A percentile compares a stretch with the other conserved stretches of the same genome.
Evolutionary conservation across 169 alveolate genomes (phyloP).

Genomic region (Miamiensis avidus): DNA sequence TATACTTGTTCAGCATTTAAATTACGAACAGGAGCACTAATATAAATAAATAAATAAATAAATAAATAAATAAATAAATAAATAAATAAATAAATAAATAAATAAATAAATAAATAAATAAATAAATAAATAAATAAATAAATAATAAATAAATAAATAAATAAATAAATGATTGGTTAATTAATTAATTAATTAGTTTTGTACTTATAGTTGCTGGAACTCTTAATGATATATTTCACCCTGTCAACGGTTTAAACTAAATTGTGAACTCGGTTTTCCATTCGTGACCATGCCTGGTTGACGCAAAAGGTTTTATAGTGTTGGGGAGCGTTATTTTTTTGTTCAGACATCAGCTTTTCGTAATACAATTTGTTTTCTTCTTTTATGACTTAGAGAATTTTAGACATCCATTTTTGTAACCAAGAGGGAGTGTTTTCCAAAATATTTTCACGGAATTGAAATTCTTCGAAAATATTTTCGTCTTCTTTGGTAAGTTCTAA

Average conservation of each 20-base stretch:
- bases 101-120: too few species aligned
- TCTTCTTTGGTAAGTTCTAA: neutral
- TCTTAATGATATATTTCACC: constrained; percentile 60
- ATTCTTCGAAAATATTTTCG: constrained; percentile 8
- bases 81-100: too few species aligned
- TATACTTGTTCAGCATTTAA: neutral
- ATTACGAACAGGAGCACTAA: neutral
- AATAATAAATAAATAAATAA: too few species aligned
- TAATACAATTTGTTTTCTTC: constrained; percentile 1
- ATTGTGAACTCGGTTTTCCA: constrained; percentile 59
- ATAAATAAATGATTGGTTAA: too few species aligned
- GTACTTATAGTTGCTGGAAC: neutral
- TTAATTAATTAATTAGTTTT: too few species aligned
- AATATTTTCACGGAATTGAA: constrained; percentile 5
- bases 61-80: too few species aligned
- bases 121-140: too few species aligned
- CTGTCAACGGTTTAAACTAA: constrained; percentile 81
- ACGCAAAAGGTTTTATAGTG: constrained; percentile 5
- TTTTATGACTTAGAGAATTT: constrained; percentile 23
- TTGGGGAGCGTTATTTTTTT: constrained; percentile 17
- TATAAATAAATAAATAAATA: too few species aligned
- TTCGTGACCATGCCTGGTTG: neutral
- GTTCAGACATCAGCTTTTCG: neutral
- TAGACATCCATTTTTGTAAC: constrained; percentile 21
- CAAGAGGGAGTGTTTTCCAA: constrained; percentile 24